phyloP scores from a whole-genome alignment of 1,139 yeast species.

The Blastobotrys capitulatus region DNA sequence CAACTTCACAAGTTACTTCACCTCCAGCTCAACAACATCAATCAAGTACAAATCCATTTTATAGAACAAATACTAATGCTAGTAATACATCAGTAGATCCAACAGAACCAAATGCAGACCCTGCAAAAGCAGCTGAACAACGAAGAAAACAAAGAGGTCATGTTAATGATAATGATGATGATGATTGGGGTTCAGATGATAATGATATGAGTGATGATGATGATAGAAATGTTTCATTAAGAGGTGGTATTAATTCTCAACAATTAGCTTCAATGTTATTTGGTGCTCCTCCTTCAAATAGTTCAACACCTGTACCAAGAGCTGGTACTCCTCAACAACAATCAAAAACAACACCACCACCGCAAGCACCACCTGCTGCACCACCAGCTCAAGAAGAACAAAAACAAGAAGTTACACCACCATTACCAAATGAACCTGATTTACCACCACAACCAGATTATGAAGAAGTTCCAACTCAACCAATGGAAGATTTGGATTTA shows the following conservation, averaged over 20 bases:
- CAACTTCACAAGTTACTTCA: not conserved
- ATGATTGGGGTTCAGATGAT: constrained; percentile 44
- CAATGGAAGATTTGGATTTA: not conserved
- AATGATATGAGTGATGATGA: constrained; percentile 38
- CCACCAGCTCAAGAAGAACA: not conserved
- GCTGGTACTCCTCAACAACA: constrained; percentile 19
- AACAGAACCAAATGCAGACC: constrained; percentile 34
- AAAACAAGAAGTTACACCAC: constrained; percentile 4
- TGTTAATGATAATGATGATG: constrained; percentile 33
- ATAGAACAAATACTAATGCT: constrained; percentile 14
- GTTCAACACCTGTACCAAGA: constrained; percentile 19
- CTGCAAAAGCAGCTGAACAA: constrained; percentile 49
- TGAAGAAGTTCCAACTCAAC: constrained; percentile 1
- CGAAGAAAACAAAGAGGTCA: constrained; percentile 52
- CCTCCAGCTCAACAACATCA: not conserved
- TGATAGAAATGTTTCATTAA: constrained; percentile 45
- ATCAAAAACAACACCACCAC: not conserved
- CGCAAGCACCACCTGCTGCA: constrained; percentile 12
- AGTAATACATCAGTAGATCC: constrained; percentile 20
- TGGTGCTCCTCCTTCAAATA: constrained; percentile 38
- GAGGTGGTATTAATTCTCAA: constrained; percentile 45
- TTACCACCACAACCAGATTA: constrained; percentile 15
- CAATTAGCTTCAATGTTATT: constrained; percentile 58
- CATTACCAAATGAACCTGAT: constrained; percentile 1
- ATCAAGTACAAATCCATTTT: constrained; percentile 17